A percentile compares a stretch with the other conserved stretches of the same genome.
phyloP scores from a whole-genome alignment of 129 eudicot species.

The Saussurea involucrata region DNA sequence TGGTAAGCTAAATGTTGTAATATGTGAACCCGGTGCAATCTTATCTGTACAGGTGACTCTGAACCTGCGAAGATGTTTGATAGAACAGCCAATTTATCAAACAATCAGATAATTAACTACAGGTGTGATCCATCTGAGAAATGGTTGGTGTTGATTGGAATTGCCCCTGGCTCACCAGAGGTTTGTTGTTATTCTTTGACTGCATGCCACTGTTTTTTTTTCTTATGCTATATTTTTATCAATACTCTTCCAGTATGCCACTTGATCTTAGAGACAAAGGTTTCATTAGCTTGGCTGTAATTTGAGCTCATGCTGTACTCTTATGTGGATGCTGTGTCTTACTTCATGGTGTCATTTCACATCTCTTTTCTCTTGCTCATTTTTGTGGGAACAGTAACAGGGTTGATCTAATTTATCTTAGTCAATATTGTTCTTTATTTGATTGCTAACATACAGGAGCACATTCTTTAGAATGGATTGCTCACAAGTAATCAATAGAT shows the following conservation, averaged over 20 bases:
- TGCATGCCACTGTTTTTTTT: background rate
- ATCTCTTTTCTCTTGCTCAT: background rate
- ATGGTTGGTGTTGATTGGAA: slow-evolving; percentile 97
- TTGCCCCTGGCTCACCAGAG: slow-evolving; percentile 96
- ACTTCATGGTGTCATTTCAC: background rate
- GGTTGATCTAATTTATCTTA: background rate
- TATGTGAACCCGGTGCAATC: background rate
- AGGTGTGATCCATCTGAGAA: slow-evolving; percentile 93
- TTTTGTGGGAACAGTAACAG: slow-evolving; percentile 1
- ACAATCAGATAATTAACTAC: slow-evolving; percentile 92
- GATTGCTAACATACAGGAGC: background rate
- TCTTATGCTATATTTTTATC: background rate
- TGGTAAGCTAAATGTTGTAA: background rate
- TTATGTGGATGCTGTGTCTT: background rate
- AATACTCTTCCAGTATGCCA: slow-evolving; percentile 3
- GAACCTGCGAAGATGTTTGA: slow-evolving; percentile 93
- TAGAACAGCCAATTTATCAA: slow-evolving; percentile 86
- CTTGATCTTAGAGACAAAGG: background rate
- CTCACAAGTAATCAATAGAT: background rate
- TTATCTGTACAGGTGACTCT: slow-evolving; percentile 60
- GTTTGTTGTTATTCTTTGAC: slow-evolving; percentile 36
- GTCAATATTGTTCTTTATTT: background rate
- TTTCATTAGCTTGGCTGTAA: background rate
- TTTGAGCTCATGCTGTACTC: background rate
- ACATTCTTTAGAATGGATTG: background rate